Conservation (phyloP, 768 basidiomycete species). For the Lentinus brumalis region DNA sequence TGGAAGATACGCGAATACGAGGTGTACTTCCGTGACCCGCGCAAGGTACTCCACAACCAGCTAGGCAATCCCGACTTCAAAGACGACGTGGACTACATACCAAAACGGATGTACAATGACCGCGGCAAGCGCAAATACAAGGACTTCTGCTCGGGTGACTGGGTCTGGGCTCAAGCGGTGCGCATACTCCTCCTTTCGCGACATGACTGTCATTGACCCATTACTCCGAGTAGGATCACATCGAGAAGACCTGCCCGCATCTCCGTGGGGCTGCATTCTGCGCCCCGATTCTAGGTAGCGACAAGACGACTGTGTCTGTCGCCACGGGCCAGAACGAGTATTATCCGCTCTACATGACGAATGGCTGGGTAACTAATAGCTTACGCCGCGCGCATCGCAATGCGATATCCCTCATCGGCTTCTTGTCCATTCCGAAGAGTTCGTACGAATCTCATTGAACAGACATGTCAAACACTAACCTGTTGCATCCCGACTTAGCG, state of each 20-base stretch:
- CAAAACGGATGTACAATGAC: conserved; percentile 21
- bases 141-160: conserved; percentile 31
- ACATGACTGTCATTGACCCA: not conserved
- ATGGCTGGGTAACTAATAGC: conserved; percentile 26
- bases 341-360: conserved; percentile 29
- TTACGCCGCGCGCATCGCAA: conserved; percentile 24
- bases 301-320: conserved; percentile 31
- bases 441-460: too few species aligned
- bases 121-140: conserved; percentile 5
- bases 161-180: conserved; percentile 36
- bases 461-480: too few species aligned
- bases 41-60: conserved; percentile 16
- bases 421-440: conserved; percentile 37
- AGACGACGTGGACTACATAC: conserved; percentile 22
- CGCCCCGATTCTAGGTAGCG: conserved; percentile 26
- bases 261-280: conserved; percentile 6
- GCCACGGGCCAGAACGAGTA: conserved; percentile 29
- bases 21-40: conserved; percentile 27
- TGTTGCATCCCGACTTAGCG: too few species aligned
- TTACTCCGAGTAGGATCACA: too few species aligned
- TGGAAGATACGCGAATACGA: conserved; percentile 27
- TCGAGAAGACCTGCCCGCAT: too few species aligned
- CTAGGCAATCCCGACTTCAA: conserved; percentile 27
- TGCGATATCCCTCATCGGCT: conserved; percentile 19
- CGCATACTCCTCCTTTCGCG: too few species aligned